These are phyloP conservation scores for Cladophialophora exuberans DNA, from an alignment of 2,329 filamentous ascomycete genomes.

Conservation along the genomic window DNA sequence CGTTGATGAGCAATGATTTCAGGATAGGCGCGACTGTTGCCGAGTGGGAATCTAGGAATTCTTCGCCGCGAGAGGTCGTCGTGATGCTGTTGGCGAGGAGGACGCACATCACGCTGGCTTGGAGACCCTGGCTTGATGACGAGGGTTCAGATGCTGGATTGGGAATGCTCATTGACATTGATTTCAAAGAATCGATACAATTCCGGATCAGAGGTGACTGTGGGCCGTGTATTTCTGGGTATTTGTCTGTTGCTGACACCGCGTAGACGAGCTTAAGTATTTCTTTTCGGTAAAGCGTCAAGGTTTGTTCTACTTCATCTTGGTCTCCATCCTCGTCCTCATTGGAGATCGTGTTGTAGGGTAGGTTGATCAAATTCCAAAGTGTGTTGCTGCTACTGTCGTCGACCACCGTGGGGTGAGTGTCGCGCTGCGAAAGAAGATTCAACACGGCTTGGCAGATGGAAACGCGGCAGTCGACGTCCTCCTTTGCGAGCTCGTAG, in stretches of 20 bases:
- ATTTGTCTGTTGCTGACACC: constrained; percentile 25
- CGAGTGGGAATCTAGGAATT: constrained; percentile 5
- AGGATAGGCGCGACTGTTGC: constrained; percentile 4
- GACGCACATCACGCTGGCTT: constrained; percentile 17
- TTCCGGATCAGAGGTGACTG: constrained; percentile 13
- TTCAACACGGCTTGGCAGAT: constrained; percentile 27
- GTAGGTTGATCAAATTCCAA: constrained; percentile 22
- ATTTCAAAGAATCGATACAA: constrained; percentile 13
- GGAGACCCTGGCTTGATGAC: too few relatives aligned
- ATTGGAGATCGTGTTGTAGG: constrained; percentile 6
- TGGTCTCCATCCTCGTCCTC: constrained; percentile 16
- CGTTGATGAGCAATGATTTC: background rate
- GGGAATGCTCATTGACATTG: background rate
- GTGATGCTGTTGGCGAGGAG: constrained; percentile 26
- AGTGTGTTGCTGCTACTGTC: constrained; percentile 13
- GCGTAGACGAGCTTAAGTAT: constrained; percentile 28
- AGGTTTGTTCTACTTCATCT: constrained; percentile 19
- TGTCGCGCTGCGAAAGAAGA: constrained; percentile 20
- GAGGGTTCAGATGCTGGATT: constrained; percentile 20
- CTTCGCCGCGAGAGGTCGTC: constrained; percentile 17
- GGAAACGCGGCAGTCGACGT: constrained; percentile 16
- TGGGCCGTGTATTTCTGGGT: constrained; percentile 2
- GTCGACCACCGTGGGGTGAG: constrained; percentile 12
- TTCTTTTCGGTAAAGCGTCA: constrained; percentile 22
- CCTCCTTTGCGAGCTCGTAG: constrained; percentile 8